Base-by-base conservation (phyloP, 306 rosid genomes). In the Acacia melanoxylon region DNA sequence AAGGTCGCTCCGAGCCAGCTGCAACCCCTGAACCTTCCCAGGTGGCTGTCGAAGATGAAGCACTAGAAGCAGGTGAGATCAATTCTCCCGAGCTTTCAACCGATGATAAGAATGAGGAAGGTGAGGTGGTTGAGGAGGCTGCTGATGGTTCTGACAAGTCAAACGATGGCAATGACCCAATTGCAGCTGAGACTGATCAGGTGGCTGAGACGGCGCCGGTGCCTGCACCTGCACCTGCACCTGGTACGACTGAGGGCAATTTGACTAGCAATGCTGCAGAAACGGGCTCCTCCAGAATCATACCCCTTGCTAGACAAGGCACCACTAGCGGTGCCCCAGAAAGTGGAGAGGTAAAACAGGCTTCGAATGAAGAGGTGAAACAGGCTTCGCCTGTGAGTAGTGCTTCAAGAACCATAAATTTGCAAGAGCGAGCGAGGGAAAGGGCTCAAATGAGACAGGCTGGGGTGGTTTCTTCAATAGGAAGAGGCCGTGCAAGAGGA, bases 91-190 rank as follows among this genome's bases (percentile, higher is more conserved):
- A 91, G 65, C 70, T 78, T 51, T 86, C 86, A 46, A 81, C 78
- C 49, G 98, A 95, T 52, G 98, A 89, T 49, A 94, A 91, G 83
- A 89, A 79, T 75, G 94, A 89, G 22, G 97, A 88, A 35, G 88
- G 88, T 76, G 95, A 93, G 49, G 79, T 72, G 75, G 89, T 74
- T 67, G 99, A 93, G 68, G 98, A 93, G 81, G 83, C 88, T 58
- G 90, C 88, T 5, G 98, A 93, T 84, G 88, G 80, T 77, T 83
- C 94, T n/a, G 97, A 95, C 13, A 93, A 91, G 78, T 78, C 93
- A 31, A 80, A 78, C 61, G 94, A 93, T 76, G 88, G 82, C 51
- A 90, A 72, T 8, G 94, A 90, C 49, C 89, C 85, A 37, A 66
- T 73, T 25, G 81, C 81, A 65, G 80, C 63, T 61, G 97, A 92